Evolutionary conservation across 345 rosid genomes (phyloP).

Genomic region (Toxicodendron radicans): DNA sequence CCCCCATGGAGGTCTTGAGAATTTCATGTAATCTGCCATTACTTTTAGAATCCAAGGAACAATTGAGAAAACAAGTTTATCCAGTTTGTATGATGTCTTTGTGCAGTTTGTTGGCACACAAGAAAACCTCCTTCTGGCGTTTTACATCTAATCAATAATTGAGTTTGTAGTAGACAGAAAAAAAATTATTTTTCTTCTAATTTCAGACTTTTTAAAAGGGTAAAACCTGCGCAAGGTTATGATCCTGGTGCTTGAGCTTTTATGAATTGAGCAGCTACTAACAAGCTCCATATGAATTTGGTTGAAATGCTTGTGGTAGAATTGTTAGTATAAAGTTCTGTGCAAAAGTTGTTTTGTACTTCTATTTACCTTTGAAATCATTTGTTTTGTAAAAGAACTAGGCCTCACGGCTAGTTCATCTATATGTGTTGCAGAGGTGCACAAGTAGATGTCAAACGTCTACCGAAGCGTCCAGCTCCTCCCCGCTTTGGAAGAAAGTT

Average conservation of each 20-base stretch:
- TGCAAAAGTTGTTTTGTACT: not conserved
- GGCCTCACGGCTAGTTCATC: not conserved
- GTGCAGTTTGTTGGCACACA: too few species aligned
- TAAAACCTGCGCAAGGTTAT: not conserved
- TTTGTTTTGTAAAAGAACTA: not conserved
- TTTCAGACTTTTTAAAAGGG: too few species aligned
- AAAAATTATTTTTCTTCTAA: too few species aligned
- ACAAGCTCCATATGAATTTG: not conserved
- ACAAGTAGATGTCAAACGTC: slow-evolving; percentile 79
- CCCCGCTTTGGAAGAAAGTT: slow-evolving; percentile 94
- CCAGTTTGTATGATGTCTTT: not conserved
- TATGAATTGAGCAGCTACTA: not conserved
- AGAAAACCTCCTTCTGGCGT: too few species aligned
- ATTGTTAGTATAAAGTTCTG: not conserved
- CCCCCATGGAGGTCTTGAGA: not conserved
- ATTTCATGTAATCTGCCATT: not conserved
- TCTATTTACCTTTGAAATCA: not conserved
- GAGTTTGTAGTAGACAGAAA: too few species aligned
- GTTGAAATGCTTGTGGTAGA: not conserved
- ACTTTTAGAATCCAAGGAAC: not conserved
- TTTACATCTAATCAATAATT: too few species aligned
- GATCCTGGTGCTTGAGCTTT: not conserved
- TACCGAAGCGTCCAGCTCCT: slow-evolving; percentile 92
- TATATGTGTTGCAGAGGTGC: slow-evolving; percentile 59
- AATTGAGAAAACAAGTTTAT: not conserved